A percentile compares a stretch with the other conserved stretches of the same genome.
Conservation (phyloP, 73 alveolate species). For the Tetrahymena malaccensis region DNA sequence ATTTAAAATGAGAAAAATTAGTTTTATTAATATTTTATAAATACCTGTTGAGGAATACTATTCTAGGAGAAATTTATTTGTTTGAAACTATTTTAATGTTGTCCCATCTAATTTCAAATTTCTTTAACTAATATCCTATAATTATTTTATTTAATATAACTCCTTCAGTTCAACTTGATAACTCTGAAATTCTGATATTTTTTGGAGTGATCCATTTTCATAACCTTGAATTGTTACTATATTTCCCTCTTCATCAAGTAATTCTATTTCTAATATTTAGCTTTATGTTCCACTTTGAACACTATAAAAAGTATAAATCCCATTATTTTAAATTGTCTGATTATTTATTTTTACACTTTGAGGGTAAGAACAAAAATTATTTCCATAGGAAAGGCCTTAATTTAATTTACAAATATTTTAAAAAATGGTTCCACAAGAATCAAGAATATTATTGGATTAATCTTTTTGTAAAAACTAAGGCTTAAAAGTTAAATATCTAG, state of each 20-base stretch:
- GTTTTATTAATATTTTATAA: too few relatives aligned
- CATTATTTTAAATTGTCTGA: neutral
- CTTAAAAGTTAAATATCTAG: neutral
- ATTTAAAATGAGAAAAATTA: too few relatives aligned
- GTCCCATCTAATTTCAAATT: neutral
- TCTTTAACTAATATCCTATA: neutral
- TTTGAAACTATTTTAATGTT: neutral
- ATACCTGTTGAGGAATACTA: neutral
- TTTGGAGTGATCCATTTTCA: neutral
- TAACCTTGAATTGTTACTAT: neutral
- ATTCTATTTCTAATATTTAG: neutral
- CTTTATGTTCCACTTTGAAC: neutral
- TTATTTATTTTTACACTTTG: neutral
- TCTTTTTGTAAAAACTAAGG: neutral
- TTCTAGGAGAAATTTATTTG: neutral
- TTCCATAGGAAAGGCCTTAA: neutral
- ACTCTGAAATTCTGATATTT: neutral
- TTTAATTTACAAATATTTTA: neutral
- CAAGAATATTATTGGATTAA: neutral
- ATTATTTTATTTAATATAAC: neutral
- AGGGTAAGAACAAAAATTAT: neutral
- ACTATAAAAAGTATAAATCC: neutral
- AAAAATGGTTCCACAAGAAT: neutral
- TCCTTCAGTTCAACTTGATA: neutral
- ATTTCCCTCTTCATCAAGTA: neutral